Base-by-base conservation (phyloP, 768 basidiomycete species). In the Termitomyces sp. region DNA sequence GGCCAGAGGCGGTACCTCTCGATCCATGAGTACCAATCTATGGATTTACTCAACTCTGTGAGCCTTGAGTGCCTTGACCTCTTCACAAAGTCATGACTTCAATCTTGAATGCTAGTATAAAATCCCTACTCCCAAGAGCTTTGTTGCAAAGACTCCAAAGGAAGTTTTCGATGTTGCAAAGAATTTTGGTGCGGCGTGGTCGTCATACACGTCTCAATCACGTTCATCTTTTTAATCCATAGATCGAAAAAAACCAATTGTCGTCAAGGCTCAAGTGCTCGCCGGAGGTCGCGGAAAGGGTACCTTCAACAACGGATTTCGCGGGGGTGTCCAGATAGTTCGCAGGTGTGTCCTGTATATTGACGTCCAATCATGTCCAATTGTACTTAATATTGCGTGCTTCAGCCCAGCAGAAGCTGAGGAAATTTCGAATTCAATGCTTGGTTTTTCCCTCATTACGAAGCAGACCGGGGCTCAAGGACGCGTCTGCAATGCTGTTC, bases 271-370 rank as follows among this genome's bases (percentile, higher is more conserved):
- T 40, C 97, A 99, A 72, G 97, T 99, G 7, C 88, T 99, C 55
- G 97, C 97, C 62, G 97, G 97, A 66, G 97, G 97, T 62, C 87
- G 97, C 68, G 97, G 97, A 66, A 98, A 98, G 82, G 97, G 97
- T 40, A 88, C 88, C 66, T 99, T 99, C 66, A 86, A 94, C 76
- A 93, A 84, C 70, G 97, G 97, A 18, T 86, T 98, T 72, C 89
- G 98, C 72, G 97, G 97, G 57, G 97, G 97, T 74, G 97, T 99
- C 5, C 96, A 98, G 70, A 84, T 91, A 81, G 83, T 98, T 54
- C 82, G 92, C 69, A 90, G 82, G 96, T 95, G 68, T 67, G 16
- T 53, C 59, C 36, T 61, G 55, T 50, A 30, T 30, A 30, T 30
- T 5, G 6, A 30, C 30, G 28, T 54, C 35, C 50, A 22, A 35